Conservation (phyloP, 225 moss, liverwort and hornwort species). For the Sphagnum contortum region DNA sequence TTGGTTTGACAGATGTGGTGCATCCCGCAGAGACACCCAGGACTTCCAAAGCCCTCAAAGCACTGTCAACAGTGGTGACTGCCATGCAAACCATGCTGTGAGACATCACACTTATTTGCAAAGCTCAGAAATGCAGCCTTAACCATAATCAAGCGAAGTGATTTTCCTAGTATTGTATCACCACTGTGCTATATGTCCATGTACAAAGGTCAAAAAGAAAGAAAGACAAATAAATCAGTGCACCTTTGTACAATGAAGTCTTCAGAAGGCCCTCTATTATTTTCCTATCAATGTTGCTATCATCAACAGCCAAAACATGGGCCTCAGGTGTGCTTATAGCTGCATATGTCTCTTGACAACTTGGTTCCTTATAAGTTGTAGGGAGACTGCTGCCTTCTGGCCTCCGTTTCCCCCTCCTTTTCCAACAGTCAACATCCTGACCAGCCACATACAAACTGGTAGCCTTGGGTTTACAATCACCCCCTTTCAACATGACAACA, state of each 20-base stretch:
- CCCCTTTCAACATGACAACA: too few species aligned
- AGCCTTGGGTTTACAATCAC: too few species aligned
- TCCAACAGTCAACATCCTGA: conserved; percentile 1
- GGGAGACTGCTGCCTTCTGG: conserved; percentile 19
- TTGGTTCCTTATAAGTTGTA: conserved; percentile 15
- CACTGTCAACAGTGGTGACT: conserved; percentile 84
- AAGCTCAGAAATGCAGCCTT: too few species aligned
- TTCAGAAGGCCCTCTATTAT: conserved; percentile 42
- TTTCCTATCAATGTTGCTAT: conserved; percentile 40
- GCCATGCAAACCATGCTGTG: conserved; percentile 4
- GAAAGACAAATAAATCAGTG: background rate
- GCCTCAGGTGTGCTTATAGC: conserved; percentile 32
- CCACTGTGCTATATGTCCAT: too few species aligned
- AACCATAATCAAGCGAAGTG: too few species aligned
- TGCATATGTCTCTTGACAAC: conserved; percentile 11
- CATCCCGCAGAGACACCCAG: conserved; percentile 57
- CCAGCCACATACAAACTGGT: too few species aligned
- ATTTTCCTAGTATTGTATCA: too few species aligned
- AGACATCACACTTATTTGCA: too few species aligned
- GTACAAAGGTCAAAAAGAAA: too few species aligned
- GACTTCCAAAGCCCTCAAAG: conserved; percentile 67
- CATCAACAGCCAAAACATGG: conserved; percentile 46
- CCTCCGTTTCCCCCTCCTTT: conserved; percentile 27
- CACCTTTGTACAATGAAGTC: conserved; percentile 51
- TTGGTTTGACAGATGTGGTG: conserved; percentile 19